A percentile compares a stretch with the other conserved stretches of the same genome.
Evolutionary conservation across 2,329 filamentous ascomycete species (phyloP).

Genomic region (Aspergillus pseudoterreus): DNA sequence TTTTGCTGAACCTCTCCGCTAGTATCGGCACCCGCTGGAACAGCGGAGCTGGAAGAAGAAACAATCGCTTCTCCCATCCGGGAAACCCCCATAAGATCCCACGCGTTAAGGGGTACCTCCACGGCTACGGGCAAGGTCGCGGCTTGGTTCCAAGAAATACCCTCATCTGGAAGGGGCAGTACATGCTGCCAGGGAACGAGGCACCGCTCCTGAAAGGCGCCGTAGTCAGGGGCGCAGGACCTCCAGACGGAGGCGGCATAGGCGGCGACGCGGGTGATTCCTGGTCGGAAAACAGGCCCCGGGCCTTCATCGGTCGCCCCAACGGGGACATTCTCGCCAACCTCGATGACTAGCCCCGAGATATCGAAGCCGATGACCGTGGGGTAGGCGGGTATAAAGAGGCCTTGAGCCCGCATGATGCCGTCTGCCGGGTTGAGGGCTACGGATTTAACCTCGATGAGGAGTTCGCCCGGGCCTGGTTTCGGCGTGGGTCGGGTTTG

Average conservation of each 20-base stretch:
- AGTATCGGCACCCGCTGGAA: neutral
- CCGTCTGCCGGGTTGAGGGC: slow-evolving; percentile 49
- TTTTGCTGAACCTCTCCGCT: neutral
- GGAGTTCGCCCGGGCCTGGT: slow-evolving; percentile 46
- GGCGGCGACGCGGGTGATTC: slow-evolving; percentile 38
- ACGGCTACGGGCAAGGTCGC: slow-evolving; percentile 41
- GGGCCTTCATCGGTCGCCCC: slow-evolving; percentile 6
- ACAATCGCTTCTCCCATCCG: slow-evolving; percentile 13
- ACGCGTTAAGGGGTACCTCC: slow-evolving; percentile 36
- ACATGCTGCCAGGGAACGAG: slow-evolving; percentile 43
- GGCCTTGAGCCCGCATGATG: slow-evolving; percentile 41
- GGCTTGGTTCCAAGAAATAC: slow-evolving; percentile 39
- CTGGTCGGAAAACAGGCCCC: slow-evolving; percentile 23
- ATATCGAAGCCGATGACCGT: slow-evolving; percentile 40
- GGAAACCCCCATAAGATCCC: slow-evolving; percentile 37
- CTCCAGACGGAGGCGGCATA: slow-evolving; percentile 42
- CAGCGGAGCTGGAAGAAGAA: slow-evolving; percentile 1
- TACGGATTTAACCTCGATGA: slow-evolving; percentile 47
- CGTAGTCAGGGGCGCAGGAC: slow-evolving; percentile 44
- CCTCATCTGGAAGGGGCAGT: slow-evolving; percentile 29
- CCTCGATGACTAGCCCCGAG: slow-evolving; percentile 41
- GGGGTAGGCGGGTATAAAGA: slow-evolving; percentile 42
- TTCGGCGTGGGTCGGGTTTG: slow-evolving; percentile 41
- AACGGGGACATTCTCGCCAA: slow-evolving; percentile 38
- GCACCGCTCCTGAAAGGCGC: slow-evolving; percentile 45